phyloP scores from a whole-genome alignment of 768 basidiomycete species.

The Fibroporia radiculosa region DNA sequence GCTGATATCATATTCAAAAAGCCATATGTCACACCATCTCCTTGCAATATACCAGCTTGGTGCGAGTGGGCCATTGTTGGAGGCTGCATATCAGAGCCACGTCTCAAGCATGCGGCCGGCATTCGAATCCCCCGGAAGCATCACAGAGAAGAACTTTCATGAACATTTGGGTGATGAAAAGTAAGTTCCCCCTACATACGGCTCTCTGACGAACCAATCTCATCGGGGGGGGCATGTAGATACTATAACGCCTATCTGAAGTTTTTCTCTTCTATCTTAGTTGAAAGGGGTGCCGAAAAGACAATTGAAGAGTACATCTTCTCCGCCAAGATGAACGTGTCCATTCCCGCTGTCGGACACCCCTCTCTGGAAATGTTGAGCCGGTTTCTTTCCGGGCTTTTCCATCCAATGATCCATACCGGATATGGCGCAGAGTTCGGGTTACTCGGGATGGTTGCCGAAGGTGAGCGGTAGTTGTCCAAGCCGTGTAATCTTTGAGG shows the following conservation, averaged over 20 bases:
- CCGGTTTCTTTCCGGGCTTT: conserved; percentile 44
- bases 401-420: conserved; percentile 60
- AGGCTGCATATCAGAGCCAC: conserved; percentile 35
- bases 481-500: not conserved
- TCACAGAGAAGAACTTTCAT: conserved; percentile 41
- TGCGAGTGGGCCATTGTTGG: conserved; percentile 33
- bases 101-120: conserved; percentile 30
- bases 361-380: conserved; percentile 47
- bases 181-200: conserved; percentile 30
- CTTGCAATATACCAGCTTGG: conserved; percentile 47
- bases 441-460: conserved; percentile 48
- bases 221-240: too few species aligned
- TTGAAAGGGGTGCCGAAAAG: conserved; percentile 34
- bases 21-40: conserved; percentile 4
- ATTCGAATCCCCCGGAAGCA: conserved; percentile 35
- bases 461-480: conserved; percentile 35
- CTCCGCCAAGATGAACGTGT: conserved; percentile 25
- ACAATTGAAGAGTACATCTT: conserved; percentile 60
- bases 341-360: conserved; percentile 10
- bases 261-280: conserved; percentile 40
- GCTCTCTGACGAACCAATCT: too few species aligned
- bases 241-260: conserved; percentile 52
- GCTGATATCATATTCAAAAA: not conserved
- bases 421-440: conserved; percentile 61
- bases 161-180: conserved; percentile 50